Evolutionary conservation across 345 rosid genomes (phyloP).

Genomic region (Nasturtium officinale): DNA sequence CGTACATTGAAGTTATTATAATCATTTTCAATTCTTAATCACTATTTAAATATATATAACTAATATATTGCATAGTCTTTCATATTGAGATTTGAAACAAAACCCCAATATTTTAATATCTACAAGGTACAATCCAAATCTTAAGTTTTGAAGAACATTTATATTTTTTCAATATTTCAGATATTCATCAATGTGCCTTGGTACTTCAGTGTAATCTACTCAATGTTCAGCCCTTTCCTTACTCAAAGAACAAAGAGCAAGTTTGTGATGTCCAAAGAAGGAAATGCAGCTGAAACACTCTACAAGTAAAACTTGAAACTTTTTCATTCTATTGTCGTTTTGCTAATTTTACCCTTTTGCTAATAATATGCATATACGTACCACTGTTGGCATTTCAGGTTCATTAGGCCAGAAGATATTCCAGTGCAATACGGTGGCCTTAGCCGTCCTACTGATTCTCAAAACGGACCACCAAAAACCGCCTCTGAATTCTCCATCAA

Average conservation of each 20-base stretch:
- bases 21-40: background rate
- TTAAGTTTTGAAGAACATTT: background rate
- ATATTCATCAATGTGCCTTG: conserved; percentile 97
- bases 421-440: conserved; percentile 96
- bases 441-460: conserved; percentile 64
- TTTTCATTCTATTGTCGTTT: background rate
- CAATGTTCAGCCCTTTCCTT: conserved; percentile 88
- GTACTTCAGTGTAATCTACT: conserved; percentile 86
- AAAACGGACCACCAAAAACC: conserved; percentile 70
- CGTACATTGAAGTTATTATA: conserved; percentile 29
- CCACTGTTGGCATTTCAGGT: conserved; percentile 49
- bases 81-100: background rate
- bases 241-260: conserved; percentile 98
- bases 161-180: conserved; percentile 39
- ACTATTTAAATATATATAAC: conserved; percentile 18
- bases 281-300: conserved; percentile 86
- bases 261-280: conserved; percentile 89
- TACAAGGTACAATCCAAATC: background rate
- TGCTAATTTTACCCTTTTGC: background rate
- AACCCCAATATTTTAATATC: background rate
- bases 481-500: conserved; percentile 90
- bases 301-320: conserved; percentile 60
- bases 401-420: conserved; percentile 82
- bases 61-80: conserved; percentile 2
- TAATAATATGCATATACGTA: background rate